Percentiles rank a stretch among this genome's conserved stretches.
Evolutionary conservation across 73 alveolate genomes (phyloP).

Genomic region (Blepharisma japonicum): DNA sequence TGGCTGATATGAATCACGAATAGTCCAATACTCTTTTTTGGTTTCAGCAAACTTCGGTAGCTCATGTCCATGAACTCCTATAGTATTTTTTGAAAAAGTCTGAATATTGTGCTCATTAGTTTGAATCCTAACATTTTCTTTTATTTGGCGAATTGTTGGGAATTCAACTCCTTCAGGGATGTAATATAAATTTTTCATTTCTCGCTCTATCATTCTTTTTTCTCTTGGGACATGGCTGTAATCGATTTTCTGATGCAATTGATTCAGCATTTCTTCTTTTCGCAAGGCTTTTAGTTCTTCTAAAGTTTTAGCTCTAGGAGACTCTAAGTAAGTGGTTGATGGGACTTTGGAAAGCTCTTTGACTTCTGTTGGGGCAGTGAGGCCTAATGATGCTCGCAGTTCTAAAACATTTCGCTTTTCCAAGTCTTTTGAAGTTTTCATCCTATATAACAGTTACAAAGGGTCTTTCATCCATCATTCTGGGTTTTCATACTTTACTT

Average conservation of each 20-base stretch:
- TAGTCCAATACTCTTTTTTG: slow-evolving; percentile 62
- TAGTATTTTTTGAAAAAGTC: slow-evolving; percentile 27
- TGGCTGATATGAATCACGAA: slow-evolving; percentile 52
- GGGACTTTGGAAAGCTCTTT: neutral
- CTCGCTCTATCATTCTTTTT: neutral
- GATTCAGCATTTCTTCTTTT: neutral
- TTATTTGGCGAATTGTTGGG: neutral
- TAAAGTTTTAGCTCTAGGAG: neutral
- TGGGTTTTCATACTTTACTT: no score
- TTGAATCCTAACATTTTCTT: neutral
- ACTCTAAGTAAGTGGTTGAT: neutral
- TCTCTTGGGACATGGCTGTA: neutral
- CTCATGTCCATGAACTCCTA: slow-evolving; percentile 71
- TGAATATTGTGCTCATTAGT: neutral
- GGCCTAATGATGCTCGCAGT: neutral
- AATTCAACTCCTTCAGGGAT: neutral
- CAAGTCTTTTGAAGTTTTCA: no score
- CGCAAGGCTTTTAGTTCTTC: neutral
- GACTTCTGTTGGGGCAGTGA: neutral
- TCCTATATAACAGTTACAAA: no score
- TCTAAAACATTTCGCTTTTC: no score
- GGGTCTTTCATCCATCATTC: no score
- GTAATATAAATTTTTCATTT: neutral
- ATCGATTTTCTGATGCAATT: neutral
- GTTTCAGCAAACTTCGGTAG: slow-evolving; percentile 63